Evolutionary conservation across 208 protist genomes (phyloP).

Genomic region (Leishmania amazonensis): DNA sequence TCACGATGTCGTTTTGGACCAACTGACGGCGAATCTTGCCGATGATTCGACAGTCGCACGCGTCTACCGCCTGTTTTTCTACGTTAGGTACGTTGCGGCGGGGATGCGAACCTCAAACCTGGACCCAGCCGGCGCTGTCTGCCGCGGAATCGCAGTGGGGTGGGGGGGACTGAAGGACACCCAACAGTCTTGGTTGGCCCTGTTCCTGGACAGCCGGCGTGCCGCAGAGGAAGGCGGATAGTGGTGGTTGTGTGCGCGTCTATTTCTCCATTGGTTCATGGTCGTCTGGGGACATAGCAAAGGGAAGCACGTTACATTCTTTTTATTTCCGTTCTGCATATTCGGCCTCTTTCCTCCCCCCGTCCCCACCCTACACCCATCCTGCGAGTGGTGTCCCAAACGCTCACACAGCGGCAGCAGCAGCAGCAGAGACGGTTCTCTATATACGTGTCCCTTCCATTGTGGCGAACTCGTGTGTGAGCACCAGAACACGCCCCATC

Average conservation of each 20-base stretch:
- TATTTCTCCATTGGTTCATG: too few relatives aligned
- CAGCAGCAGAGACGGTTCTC: not conserved
- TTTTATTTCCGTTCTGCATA: not conserved
- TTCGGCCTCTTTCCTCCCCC: not conserved
- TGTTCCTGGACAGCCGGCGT: not conserved
- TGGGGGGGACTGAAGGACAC: not conserved
- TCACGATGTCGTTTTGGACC: not conserved
- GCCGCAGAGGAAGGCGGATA: not conserved
- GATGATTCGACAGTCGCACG: not conserved
- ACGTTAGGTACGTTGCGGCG: not conserved
- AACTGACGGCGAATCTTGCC: not conserved
- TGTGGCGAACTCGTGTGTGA: not conserved
- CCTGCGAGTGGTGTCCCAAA: not conserved
- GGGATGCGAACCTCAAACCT: not conserved
- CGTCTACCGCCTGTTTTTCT: not conserved
- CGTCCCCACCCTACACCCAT: not conserved
- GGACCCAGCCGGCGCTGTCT: not conserved
- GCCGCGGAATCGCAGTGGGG: not conserved
- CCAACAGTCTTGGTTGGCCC: not conserved
- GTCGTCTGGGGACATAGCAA: not conserved
- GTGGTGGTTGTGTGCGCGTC: not conserved
- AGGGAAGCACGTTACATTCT: not conserved
- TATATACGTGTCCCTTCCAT: not conserved
- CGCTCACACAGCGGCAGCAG: not conserved
- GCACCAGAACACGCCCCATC: not conserved